Evolutionary conservation across 257 asterid species (phyloP).

Genomic region (Echites panduratus): DNA sequence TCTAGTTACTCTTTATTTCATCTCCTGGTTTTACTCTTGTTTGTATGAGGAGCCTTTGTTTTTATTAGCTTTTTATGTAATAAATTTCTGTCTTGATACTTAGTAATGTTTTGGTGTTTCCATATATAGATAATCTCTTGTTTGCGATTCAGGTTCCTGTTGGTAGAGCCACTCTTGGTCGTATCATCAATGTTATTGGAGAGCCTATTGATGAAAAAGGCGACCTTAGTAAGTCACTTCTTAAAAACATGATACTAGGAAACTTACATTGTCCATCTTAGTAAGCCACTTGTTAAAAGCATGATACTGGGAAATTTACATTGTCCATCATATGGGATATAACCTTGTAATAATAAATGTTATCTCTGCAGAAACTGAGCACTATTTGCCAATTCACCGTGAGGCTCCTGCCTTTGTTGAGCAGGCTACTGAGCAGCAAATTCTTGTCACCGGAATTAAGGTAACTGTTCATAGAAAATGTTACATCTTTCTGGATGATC

Average conservation of each 20-base stretch:
- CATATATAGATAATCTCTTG: neutral
- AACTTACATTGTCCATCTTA: constrained; percentile 10
- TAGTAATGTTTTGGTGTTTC: neutral
- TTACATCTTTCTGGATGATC: neutral
- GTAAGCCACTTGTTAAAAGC: constrained; percentile 36
- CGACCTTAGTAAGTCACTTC: constrained; percentile 53
- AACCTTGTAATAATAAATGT: constrained; percentile 16
- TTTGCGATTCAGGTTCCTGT: constrained; percentile 73
- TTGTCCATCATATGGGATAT: neutral
- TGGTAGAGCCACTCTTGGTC: constrained; percentile 96
- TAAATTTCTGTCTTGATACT: no score
- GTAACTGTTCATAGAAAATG: constrained; percentile 26
- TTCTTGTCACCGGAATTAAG: constrained; percentile 97
- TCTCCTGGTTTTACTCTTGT: neutral
- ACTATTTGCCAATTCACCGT: constrained; percentile 86
- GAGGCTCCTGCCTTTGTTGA: constrained; percentile 96
- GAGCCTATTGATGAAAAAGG: constrained; percentile 93
- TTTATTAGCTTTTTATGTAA: neutral
- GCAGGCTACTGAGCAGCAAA: constrained; percentile 94
- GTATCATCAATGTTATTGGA: constrained; percentile 92
- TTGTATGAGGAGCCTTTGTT: neutral
- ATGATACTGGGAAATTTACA: no score
- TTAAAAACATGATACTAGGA: neutral
- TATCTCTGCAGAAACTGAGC: constrained; percentile 64
- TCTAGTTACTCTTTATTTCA: no score